Evolutionary conservation across 2,329 filamentous ascomycete genomes (phyloP).

Genomic region (Xylaria hypoxylon): DNA sequence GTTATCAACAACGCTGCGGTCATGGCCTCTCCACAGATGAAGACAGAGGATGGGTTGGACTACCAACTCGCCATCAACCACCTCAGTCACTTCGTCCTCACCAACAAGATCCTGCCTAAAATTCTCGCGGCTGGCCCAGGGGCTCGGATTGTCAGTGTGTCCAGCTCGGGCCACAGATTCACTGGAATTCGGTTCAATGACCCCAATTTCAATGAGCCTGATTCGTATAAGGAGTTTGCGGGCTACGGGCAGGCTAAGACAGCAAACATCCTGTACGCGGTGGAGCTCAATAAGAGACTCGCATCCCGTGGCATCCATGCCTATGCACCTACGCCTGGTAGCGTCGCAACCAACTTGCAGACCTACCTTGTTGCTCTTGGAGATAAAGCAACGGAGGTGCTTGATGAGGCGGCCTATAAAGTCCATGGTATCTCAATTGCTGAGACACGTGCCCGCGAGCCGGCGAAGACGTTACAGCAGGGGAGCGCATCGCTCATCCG

Average conservation of each 20-base stretch:
- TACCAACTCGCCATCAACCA: conserved; percentile 52
- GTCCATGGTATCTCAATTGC: conserved; percentile 44
- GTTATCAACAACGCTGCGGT: conserved; percentile 55
- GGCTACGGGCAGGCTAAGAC: conserved; percentile 60
- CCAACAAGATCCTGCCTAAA: conserved; percentile 47
- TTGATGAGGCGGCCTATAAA: conserved; percentile 40
- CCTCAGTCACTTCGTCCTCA: conserved; percentile 52
- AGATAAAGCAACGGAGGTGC: conserved; percentile 36
- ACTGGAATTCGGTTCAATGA: conserved; percentile 46
- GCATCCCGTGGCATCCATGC: conserved; percentile 48
- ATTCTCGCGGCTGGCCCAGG: conserved; percentile 40
- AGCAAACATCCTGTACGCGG: conserved; percentile 58
- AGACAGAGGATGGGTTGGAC: conserved; percentile 52
- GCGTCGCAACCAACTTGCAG: conserved; percentile 47
- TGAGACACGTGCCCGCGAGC: conserved; percentile 31
- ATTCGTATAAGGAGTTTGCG: conserved; percentile 52
- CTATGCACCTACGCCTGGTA: conserved; percentile 56
- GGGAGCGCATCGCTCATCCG: conserved; percentile 57
- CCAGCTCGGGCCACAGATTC: conserved; percentile 44
- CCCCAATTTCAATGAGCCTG: conserved; percentile 46
- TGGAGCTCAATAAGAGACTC: conserved; percentile 50
- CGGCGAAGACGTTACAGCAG: conserved; percentile 54
- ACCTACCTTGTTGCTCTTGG: conserved; percentile 36
- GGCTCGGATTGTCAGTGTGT: conserved; percentile 42
- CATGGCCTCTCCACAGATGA: conserved; percentile 54